A percentile compares a stretch with the other conserved stretches of the same genome.
Conservation (phyloP, 331 rosid genomes). For the Malus hybrid region DNA sequence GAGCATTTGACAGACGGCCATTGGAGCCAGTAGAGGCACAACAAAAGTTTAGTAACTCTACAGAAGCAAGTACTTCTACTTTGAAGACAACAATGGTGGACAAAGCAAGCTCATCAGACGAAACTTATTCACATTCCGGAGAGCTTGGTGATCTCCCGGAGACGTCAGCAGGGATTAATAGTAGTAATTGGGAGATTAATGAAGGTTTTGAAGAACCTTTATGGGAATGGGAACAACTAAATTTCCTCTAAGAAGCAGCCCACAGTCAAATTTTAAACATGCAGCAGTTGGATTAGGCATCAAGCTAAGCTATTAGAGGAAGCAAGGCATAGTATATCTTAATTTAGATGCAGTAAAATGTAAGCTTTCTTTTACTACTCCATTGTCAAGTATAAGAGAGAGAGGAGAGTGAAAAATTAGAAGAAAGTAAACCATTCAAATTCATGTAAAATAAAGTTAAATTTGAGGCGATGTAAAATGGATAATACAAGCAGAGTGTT, state of each 20-base stretch:
- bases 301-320: neutral
- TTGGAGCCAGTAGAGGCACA: conserved; percentile 2
- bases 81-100: conserved; percentile 7
- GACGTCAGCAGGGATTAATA: conserved; percentile 10
- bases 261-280: neutral
- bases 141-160: conserved; percentile 8
- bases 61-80: conserved; percentile 1
- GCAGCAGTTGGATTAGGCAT: neutral
- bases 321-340: neutral
- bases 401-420: neutral
- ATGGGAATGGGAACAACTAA: conserved; percentile 57
- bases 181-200: conserved; percentile 18
- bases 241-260: conserved; percentile 20
- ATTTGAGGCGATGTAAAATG: too few relatives aligned
- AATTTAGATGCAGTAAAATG: neutral
- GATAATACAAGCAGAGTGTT: too few relatives aligned
- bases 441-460: neutral
- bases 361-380: neutral
- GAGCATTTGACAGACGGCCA: conserved; percentile 73
- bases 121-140: conserved; percentile 23
- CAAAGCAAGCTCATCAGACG: conserved; percentile 36
- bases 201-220: conserved; percentile 27
- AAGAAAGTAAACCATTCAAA: neutral
- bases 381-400: neutral
- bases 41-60: neutral